Conservation (phyloP, 257 asterid genomes). For the Leptodermis oblonga region DNA sequence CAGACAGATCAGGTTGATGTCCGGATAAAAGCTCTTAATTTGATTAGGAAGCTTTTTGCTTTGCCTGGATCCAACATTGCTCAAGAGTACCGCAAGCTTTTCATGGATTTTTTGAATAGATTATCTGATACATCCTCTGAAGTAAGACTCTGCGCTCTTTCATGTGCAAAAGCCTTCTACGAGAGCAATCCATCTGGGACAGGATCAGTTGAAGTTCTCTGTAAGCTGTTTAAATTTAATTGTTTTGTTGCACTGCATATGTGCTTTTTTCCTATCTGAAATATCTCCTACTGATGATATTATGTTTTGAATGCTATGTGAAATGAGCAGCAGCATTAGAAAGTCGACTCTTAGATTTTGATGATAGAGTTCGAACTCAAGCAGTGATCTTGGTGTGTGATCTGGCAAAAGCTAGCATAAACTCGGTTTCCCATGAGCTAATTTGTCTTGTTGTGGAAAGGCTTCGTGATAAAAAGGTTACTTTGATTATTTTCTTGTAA, state of each 20-base stretch:
- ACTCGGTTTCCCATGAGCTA: constrained; percentile 42
- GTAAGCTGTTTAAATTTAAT: constrained; percentile 48
- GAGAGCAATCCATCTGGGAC: constrained; percentile 42
- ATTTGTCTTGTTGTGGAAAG: constrained; percentile 62
- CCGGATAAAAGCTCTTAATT: constrained; percentile 74
- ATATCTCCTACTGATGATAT: constrained; percentile 10
- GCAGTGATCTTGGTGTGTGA: constrained; percentile 72
- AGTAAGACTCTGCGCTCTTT: constrained; percentile 75
- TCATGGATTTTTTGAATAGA: constrained; percentile 66
- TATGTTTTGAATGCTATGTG: constrained; percentile 21
- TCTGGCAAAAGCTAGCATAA: constrained; percentile 47
- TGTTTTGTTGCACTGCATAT: background rate
- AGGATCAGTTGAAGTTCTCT: constrained; percentile 52
- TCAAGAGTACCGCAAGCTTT: constrained; percentile 51
- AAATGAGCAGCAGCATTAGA: constrained; percentile 59
- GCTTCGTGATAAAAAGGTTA: constrained; percentile 89
- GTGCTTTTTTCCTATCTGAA: constrained; percentile 4
- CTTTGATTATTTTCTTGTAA: constrained; percentile 2
- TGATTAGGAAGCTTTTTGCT: constrained; percentile 52
- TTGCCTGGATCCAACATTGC: constrained; percentile 59
- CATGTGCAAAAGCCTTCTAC: constrained; percentile 68
- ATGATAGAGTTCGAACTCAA: constrained; percentile 75
- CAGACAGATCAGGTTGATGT: constrained; percentile 96
- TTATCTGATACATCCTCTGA: constrained; percentile 75
- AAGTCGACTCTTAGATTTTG: constrained; percentile 72